Base-by-base conservation (phyloP, 768 basidiomycete species). In the Xerocomellus intermedius region DNA sequence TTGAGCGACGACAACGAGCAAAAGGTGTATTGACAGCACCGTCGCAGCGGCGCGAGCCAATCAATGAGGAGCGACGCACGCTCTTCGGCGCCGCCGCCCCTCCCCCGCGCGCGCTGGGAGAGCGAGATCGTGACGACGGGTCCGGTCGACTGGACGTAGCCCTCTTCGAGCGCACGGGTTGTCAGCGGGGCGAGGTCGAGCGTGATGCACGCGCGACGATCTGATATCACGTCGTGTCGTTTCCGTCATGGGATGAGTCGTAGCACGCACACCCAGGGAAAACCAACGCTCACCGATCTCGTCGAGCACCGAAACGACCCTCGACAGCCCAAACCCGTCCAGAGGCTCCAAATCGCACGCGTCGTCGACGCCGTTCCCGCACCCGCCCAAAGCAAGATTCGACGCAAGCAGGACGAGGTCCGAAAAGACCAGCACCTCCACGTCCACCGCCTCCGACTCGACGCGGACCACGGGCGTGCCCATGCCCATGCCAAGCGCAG, bases 401-500 rank as follows among this genome's bases (percentile, higher is more conserved):
- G 50, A 71, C 17, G 82, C 79, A 28, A 91, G 66, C n/a, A 92
- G 60, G 45, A 89, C 66, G 32, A 92, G 53, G 67, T 94, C 90
- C 17, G 82, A 82, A 69, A 92, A 90, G 14, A 89, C 78, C 52
- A 82, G 75, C 16, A 68, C 73, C 45, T 76, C 74, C 9, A 75
- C 61, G 17, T 68, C 57, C 39, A 64, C n/a, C 9, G 60, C 60
- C 45, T 58, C 63, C 1, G 63, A 65, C 55, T 70, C 66, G 55
- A 65, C 52, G 12, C 60, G 64, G 24, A 70, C 64, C 8, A 67
- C 42, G 4, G 62, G 69, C 42, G 52, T 64, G 3, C 28, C 26
- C 26, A 8, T 28, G 26, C 28, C 30, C 9, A 26, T 26, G 4
- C 26, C 3, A n/a, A 26, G 26, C 26, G 26, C 5, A 26, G 4